These are phyloP conservation scores for Lepidium africanum DNA, from an alignment of 345 rosid genomes.

Conservation along the genomic window DNA sequence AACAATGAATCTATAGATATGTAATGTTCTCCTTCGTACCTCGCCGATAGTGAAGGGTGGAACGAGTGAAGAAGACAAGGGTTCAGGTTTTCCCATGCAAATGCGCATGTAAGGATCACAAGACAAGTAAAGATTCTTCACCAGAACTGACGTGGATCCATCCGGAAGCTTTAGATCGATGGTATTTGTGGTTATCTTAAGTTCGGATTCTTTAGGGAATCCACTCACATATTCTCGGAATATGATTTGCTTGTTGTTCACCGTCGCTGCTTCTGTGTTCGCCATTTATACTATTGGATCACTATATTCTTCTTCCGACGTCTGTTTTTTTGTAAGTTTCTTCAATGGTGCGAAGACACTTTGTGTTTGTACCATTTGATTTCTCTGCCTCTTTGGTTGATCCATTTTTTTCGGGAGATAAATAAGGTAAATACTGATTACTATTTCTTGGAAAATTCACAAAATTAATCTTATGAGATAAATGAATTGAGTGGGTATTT, in stretches of 20 bases:
- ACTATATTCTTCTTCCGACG: not conserved
- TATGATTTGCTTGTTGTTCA: conserved; percentile 32
- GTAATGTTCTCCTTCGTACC: conserved; percentile 1
- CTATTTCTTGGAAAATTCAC: not conserved
- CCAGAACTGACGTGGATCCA: conserved; percentile 17
- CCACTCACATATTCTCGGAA: conserved; percentile 22
- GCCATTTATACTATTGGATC: not conserved
- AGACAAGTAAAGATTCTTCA: conserved; percentile 44
- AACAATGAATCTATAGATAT: not conserved
- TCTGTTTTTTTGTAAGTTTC: not conserved
- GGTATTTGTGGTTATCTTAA: not conserved
- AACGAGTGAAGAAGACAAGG: conserved; percentile 1
- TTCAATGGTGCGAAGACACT: not conserved
- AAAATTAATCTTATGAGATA: not conserved
- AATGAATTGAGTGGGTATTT: not conserved
- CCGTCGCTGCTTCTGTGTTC: not conserved
- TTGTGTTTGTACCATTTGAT: not conserved
- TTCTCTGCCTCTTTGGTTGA: not conserved
- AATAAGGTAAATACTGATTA: not conserved
- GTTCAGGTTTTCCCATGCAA: conserved; percentile 29
- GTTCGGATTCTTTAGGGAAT: conserved; percentile 26
- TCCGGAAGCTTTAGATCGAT: conserved; percentile 20
- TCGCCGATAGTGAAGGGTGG: conserved; percentile 9
- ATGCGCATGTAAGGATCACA: conserved; percentile 46
- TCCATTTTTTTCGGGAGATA: conserved; percentile 2